phyloP scores from a whole-genome alignment of 257 asterid genomes.

The Rauvolfia tetraphylla region DNA sequence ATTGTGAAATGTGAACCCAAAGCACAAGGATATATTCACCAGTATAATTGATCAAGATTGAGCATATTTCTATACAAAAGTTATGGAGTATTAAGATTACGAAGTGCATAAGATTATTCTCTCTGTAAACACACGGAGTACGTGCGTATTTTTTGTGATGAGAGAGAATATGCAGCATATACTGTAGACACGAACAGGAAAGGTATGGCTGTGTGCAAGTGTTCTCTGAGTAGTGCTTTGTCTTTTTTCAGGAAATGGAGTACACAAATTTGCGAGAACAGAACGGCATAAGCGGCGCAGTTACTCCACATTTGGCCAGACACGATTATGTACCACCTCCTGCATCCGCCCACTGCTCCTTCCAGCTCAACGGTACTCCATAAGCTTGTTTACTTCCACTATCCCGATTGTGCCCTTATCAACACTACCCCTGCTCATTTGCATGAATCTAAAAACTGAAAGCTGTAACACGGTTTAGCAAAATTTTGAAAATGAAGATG shows the following conservation, averaged over 20 bases:
- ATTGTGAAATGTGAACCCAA: constrained; percentile 8
- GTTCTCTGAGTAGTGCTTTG: constrained; percentile 11
- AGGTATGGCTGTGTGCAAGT: neutral
- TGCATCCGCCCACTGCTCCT: constrained; percentile 16
- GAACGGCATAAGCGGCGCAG: constrained; percentile 18
- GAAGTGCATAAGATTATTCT: constrained; percentile 2
- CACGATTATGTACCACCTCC: constrained; percentile 18
- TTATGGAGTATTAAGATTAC: neutral
- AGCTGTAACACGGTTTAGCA: neutral
- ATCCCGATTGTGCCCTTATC: neutral
- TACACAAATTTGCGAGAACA: constrained; percentile 13
- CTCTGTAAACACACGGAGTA: constrained; percentile 1
- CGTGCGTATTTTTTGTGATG: constrained; percentile 7
- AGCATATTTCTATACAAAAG: neutral
- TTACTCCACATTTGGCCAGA: constrained; percentile 22
- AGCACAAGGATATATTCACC: constrained; percentile 15
- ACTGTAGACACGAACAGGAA: neutral
- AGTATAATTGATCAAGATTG: neutral
- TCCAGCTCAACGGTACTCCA: constrained; percentile 17
- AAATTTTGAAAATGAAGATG: neutral
- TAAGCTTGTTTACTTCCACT: neutral
- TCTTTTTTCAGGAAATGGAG: constrained; percentile 27
- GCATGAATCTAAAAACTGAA: neutral
- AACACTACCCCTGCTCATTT: neutral
- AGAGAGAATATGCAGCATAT: neutral